These are phyloP conservation scores for Starmerella bombi DNA, from an alignment of 805 yeast species.

Conservation along the genomic window DNA sequence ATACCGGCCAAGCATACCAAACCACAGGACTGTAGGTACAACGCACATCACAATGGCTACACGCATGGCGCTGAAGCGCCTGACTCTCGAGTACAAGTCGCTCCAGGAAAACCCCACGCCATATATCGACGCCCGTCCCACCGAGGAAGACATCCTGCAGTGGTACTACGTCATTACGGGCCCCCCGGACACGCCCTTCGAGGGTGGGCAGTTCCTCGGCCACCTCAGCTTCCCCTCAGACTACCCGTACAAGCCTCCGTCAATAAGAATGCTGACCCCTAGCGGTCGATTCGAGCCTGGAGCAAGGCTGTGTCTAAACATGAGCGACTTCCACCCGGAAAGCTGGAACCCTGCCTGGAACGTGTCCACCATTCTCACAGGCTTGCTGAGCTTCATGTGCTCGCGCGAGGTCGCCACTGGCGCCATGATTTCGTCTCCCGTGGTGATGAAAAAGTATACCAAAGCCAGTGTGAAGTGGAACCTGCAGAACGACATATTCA, in stretches of 20 bases:
- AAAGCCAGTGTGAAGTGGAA: conserved; percentile 50
- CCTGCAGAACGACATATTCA: conserved; percentile 35
- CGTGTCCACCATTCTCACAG: conserved; percentile 73
- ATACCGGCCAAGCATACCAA: background rate
- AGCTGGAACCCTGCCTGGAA: conserved; percentile 93
- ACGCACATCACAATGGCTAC: conserved; percentile 17
- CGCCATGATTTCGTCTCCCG: conserved; percentile 48
- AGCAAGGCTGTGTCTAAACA: conserved; percentile 64
- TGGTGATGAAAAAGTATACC: conserved; percentile 43
- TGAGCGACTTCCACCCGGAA: conserved; percentile 86
- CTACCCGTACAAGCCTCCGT: conserved; percentile 86
- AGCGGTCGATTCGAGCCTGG: conserved; percentile 73
- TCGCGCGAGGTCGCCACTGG: conserved; percentile 73
- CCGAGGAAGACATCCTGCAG: conserved; percentile 73
- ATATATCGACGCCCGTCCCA: conserved; percentile 69
- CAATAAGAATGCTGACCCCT: conserved; percentile 80
- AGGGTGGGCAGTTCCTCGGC: conserved; percentile 30
- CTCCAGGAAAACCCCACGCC: conserved; percentile 76
- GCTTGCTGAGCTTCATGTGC: conserved; percentile 78
- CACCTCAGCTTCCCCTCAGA: conserved; percentile 72
- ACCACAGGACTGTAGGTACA: background rate
- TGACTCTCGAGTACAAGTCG: conserved; percentile 30
- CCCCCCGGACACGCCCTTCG: conserved; percentile 80
- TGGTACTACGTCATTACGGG: conserved; percentile 93
- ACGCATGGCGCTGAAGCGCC: conserved; percentile 20